Evolutionary conservation across 352 stramenopile species (phyloP), one percentile per base, ranked within the genome.

Genomic region (Pythium pectinolyticum): DNA sequence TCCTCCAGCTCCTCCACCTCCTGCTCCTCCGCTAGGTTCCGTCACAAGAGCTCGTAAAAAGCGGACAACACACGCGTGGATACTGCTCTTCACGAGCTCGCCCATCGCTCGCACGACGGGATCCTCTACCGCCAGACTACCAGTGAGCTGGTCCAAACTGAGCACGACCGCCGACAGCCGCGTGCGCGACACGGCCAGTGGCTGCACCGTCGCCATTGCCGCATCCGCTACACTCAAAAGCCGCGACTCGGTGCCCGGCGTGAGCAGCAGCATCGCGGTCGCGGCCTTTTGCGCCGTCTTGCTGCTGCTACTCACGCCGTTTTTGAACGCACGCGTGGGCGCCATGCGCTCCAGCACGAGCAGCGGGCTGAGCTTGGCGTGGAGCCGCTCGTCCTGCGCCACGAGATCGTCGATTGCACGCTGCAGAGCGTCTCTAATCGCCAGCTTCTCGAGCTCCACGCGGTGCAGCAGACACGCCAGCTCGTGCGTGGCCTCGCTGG

Each of bases 361-460:
- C 6, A 52, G 22, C 2, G 64, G 57, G 41, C 51, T 71, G 6
- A 71, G 46, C n/a, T 63, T 63, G 30, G 41, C 30, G 22, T 63
- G 48, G n/a, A 76, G 41, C 8, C 40, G 52, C 14, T 63, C 51
- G 30, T 76, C 65, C 32, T 63, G 28, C 0, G 12, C 24, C 1
- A 75, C 27, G 5, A 61, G 49, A 7, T 56, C 56, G 27, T 74
- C 64, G 14, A 88, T 67, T 12, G 52, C 55, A 0, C 45, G 55
- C 57, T 79, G 75, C 9, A 87, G 46, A 34, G 68, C 55, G 14
- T 62, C 24, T 3, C 77, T 58, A 19, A 81, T 27, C 12, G 37
- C 55, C 10, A 50, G 30, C 39, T 60, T 66, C 67, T 85, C 72
- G 22, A 55, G 59, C n/a, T 72, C 41, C 1, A 77, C 49, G 6